Conservation (phyloP, 768 basidiomycete genomes). For the Termitomyces sp. region DNA sequence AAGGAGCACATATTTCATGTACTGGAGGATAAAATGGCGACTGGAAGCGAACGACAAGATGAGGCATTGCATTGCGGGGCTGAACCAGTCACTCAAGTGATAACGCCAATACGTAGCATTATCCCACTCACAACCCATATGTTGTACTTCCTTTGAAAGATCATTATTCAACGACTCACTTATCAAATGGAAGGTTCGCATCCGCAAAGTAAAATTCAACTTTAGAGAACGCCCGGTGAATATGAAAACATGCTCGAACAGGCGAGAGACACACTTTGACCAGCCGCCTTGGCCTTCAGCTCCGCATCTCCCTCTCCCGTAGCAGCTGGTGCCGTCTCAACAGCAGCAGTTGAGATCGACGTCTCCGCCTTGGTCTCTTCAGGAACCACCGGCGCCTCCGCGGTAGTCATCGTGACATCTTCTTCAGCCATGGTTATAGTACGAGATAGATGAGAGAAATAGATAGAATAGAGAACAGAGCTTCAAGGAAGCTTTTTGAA, state of each 20-base stretch:
- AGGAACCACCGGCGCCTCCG: constrained; percentile 14
- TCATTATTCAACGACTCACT: constrained; percentile 39
- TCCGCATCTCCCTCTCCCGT: constrained; percentile 32
- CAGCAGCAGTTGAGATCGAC: constrained; percentile 9
- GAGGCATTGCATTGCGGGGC: background rate
- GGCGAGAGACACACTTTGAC: constrained; percentile 46
- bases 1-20: background rate
- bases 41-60: background rate
- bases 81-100: background rate
- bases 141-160: background rate
- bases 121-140: too few relatives aligned
- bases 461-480: constrained; percentile 11
- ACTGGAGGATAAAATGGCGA: background rate
- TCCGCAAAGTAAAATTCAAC: constrained; percentile 98
- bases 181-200: constrained; percentile 92
- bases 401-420: constrained; percentile 22
- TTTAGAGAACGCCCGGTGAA: constrained; percentile 26
- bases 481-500: background rate
- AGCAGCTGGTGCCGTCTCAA: constrained; percentile 8
- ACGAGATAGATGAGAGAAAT: constrained; percentile 17
- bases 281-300: constrained; percentile 46
- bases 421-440: constrained; percentile 27
- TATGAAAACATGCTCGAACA: background rate
- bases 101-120: background rate
- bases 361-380: constrained; percentile 15